phyloP scores from a whole-genome alignment of 345 rosid species.

The Carallia brachiata region DNA sequence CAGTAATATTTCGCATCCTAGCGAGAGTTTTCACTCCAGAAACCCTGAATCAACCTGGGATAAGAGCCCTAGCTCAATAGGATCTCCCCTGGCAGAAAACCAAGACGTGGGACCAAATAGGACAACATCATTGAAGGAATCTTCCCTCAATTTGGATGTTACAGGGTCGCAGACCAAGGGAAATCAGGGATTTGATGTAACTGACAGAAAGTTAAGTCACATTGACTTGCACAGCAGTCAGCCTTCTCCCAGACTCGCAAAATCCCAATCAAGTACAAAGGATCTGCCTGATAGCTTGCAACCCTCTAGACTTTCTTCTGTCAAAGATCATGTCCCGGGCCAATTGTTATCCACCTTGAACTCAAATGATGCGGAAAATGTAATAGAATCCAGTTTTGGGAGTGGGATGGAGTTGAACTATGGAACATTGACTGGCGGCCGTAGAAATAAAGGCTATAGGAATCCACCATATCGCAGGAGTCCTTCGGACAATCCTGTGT shows the following conservation, averaged over 20 bases:
- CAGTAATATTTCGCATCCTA: conserved; percentile 1
- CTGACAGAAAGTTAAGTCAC: conserved; percentile 7
- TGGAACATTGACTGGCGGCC: conserved; percentile 52
- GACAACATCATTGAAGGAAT: conserved; percentile 1
- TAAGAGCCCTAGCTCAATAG: neutral
- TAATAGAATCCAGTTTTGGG: conserved; percentile 33
- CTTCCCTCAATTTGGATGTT: conserved; percentile 8
- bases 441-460: conserved; percentile 44
- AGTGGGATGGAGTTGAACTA: conserved; percentile 40
- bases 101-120: conserved; percentile 7
- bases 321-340: conserved; percentile 28
- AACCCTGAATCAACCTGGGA: conserved; percentile 6
- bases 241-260: conserved; percentile 8
- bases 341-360: neutral
- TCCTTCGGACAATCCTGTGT: conserved; percentile 24
- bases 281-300: neutral
- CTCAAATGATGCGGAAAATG: conserved; percentile 33
- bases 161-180: conserved; percentile 10
- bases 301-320: conserved; percentile 18
- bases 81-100: conserved; percentile 15
- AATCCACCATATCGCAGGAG: conserved; percentile 46
- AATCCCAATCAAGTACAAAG: conserved; percentile 12
- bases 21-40: conserved; percentile 15
- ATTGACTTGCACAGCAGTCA: conserved; percentile 10
- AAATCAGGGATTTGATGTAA: conserved; percentile 13